These are phyloP conservation scores for Penicillium simplicissimum DNA, from an alignment of 495 filamentous ascomycete genomes.

Conservation along the genomic window DNA sequence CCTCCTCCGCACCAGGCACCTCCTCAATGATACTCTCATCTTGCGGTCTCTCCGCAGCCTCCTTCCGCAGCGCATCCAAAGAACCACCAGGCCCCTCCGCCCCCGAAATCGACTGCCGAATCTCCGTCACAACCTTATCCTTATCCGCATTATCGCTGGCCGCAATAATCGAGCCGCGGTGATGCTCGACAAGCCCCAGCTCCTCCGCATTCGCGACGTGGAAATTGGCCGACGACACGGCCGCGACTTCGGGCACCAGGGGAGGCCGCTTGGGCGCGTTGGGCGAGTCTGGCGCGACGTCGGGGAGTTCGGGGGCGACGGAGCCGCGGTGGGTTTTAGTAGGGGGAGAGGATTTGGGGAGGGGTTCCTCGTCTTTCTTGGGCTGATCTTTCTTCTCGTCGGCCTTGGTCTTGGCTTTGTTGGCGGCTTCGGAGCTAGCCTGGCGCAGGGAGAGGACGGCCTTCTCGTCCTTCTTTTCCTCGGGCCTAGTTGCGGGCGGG, in stretches of 20 bases:
- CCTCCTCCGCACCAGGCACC: constrained; percentile 29
- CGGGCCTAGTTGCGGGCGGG: constrained; percentile 38
- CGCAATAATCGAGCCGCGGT: constrained; percentile 46
- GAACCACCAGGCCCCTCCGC: constrained; percentile 18
- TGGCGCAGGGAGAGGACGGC: constrained; percentile 60
- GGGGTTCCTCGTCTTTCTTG: constrained; percentile 4
- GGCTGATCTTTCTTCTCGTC: constrained; percentile 27
- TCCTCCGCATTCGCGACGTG: constrained; percentile 43
- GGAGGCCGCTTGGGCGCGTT: constrained; percentile 34
- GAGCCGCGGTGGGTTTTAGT: constrained; percentile 24
- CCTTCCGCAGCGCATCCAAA: constrained; percentile 31
- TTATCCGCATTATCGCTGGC: constrained; percentile 38
- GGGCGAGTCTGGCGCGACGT: constrained; percentile 33
- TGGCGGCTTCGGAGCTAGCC: constrained; percentile 69
- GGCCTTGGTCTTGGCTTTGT: constrained; percentile 52
- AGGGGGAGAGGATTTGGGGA: not conserved
- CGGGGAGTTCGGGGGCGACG: constrained; percentile 37
- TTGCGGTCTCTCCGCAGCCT: constrained; percentile 24
- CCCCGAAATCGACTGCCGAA: constrained; percentile 41
- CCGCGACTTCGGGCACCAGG: constrained; percentile 44
- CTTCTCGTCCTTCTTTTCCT: constrained; percentile 34
- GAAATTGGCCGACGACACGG: constrained; percentile 47
- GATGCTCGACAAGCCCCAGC: constrained; percentile 44
- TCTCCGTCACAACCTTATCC: constrained; percentile 39
- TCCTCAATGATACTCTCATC: constrained; percentile 37